A percentile compares a stretch with the other conserved stretches of the same genome.
Conservation (phyloP, 129 eudicot genomes). For the Rutidosis leptorrhynchoides region DNA sequence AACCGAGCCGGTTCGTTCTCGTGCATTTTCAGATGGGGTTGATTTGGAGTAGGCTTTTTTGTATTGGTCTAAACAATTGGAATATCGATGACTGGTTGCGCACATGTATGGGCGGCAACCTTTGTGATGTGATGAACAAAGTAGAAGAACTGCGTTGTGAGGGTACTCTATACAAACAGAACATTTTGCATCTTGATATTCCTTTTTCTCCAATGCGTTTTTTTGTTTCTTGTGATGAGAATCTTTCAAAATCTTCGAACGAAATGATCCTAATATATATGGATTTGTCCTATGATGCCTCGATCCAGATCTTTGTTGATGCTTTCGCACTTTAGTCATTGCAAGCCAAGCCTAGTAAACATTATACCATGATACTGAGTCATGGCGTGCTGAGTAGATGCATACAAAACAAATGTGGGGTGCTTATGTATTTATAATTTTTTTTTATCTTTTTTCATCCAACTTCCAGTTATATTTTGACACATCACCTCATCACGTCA, state of each 20-base stretch:
- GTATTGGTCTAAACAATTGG: slow-evolving; percentile 57
- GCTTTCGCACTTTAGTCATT: slow-evolving; percentile 56
- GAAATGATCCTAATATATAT: slow-evolving; percentile 35
- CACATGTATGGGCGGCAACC: slow-evolving; percentile 62
- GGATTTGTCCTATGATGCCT: slow-evolving; percentile 27
- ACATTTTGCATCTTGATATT: slow-evolving; percentile 49
- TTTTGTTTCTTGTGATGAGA: slow-evolving; percentile 32
- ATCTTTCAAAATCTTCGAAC: slow-evolving; percentile 33
- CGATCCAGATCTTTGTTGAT: slow-evolving; percentile 31
- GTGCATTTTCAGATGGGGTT: slow-evolving; percentile 15
- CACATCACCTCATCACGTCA: too few species aligned
- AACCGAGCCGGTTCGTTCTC: slow-evolving; percentile 6
- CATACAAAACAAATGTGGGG: too few species aligned
- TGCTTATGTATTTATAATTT: too few species aligned
- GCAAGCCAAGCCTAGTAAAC: slow-evolving; percentile 33
- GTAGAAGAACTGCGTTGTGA: slow-evolving; percentile 55
- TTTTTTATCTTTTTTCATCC: too few species aligned
- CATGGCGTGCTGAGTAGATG: too few species aligned
- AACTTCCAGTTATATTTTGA: too few species aligned
- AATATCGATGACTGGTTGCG: slow-evolving; percentile 44
- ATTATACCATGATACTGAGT: slow-evolving; percentile 4
- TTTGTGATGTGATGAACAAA: slow-evolving; percentile 45
- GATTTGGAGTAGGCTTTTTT: slow-evolving; percentile 57
- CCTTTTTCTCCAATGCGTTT: slow-evolving; percentile 43
- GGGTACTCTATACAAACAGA: slow-evolving; percentile 55